Base-by-base conservation (phyloP, 345 rosid genomes). In the Nasturtium officinale region DNA sequence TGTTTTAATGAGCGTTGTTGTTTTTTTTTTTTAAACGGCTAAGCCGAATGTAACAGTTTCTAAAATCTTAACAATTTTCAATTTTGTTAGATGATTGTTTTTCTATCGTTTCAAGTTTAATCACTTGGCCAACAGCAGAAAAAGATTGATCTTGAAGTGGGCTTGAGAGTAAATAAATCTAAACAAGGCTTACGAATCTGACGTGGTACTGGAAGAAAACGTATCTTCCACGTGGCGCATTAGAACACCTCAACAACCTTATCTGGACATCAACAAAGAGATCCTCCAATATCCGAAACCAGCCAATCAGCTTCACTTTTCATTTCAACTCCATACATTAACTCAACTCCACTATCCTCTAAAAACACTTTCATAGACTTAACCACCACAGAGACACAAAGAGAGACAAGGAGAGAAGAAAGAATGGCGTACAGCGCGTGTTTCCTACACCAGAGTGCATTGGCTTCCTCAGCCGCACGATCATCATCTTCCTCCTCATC, bases 371-470 rank as follows among this genome's bases (percentile, higher is more conserved):
- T n/a, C 76, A 30, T 13, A 63, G 40, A 48, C 60, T 42, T 32
- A 28, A 10, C 40, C 56, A 10, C 40, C 56, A 57, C 40, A 67
- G 38, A 33, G 61, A 55, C 17, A 16, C 15, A 38, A 6, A 54
- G 18, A 76, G 42, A 16, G 13, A 53, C 18, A 5, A 42, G 33
- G 6, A 43, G 5, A 35, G 18, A 61, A 61, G 32, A 42, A 7
- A 70, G 13, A 78, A 94, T 94, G 98, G 97, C 97, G 9, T 87
- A 91, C 55, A 84, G 92, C 3, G 70, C 96, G 35, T 89, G 97
- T 82, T 91, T 94, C 95, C 84, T 87, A 79, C 96, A 87, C 84
- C 90, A 83, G 83, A 80, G 81, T 51, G 84, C 90, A 26, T 89
- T 85, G 57, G 78, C 95, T 51, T 79, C 87, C 23, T 71, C 92